These are phyloP conservation scores for Capsella bursapastoris DNA, from an alignment of 345 rosid genomes.

Conservation along the genomic window DNA sequence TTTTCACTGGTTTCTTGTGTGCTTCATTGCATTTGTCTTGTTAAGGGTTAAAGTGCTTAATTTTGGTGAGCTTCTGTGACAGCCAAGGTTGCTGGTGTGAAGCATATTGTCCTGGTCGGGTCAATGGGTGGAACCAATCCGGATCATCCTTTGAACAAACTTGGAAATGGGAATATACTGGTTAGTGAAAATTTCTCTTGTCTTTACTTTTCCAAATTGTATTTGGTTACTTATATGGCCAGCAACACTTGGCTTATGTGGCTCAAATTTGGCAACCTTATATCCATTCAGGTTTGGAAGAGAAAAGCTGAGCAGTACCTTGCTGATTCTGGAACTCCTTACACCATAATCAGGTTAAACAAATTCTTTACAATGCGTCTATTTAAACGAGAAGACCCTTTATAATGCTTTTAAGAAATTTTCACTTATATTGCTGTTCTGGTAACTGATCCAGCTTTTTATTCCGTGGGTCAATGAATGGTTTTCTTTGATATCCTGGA, in stretches of 20 bases:
- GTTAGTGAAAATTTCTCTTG: constrained; percentile 45
- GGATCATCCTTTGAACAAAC: constrained; percentile 74
- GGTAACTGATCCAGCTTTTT: neutral
- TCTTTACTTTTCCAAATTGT: neutral
- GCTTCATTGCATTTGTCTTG: neutral
- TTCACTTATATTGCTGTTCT: neutral
- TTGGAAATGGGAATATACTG: constrained; percentile 85
- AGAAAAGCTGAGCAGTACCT: constrained; percentile 91
- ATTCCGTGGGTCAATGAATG: neutral
- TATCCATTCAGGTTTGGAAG: constrained; percentile 71
- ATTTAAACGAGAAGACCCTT: neutral
- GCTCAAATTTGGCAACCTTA: constrained; percentile 5
- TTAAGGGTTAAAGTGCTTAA: neutral
- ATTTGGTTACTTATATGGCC: constrained; percentile 2
- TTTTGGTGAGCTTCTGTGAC: constrained; percentile 33
- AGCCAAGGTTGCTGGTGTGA: constrained; percentile 85
- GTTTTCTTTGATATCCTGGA: neutral
- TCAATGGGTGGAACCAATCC: constrained; percentile 89
- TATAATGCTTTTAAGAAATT: neutral
- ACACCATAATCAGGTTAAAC: constrained; percentile 79
- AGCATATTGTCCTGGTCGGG: constrained; percentile 89
- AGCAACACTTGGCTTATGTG: neutral
- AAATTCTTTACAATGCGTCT: constrained; percentile 3
- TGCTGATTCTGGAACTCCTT: constrained; percentile 85
- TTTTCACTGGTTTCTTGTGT: neutral